Percentiles rank a stretch among this genome's conserved stretches.
These are phyloP conservation scores for Aspergillus flavus DNA, from an alignment of 2,329 filamentous ascomycete genomes.

Conservation along the genomic window DNA sequence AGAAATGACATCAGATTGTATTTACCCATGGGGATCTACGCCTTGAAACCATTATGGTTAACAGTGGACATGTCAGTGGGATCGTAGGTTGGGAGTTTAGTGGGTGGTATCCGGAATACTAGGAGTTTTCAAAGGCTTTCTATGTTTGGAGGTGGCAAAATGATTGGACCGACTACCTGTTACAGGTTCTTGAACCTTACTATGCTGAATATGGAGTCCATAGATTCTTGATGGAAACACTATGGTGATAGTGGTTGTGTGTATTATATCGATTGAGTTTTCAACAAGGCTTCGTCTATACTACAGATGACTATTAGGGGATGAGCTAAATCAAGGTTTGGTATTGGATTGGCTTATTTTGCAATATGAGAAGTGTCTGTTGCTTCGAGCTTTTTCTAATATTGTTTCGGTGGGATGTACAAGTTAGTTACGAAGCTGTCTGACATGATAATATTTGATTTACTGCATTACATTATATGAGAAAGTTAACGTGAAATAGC, in stretches of 20 bases:
- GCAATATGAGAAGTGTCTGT: too few relatives aligned
- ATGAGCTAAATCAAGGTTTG: too few relatives aligned
- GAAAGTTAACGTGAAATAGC: too few relatives aligned
- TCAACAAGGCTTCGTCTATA: too few relatives aligned
- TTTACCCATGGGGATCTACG: constrained; percentile 6
- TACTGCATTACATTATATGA: too few relatives aligned
- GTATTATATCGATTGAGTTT: too few relatives aligned
- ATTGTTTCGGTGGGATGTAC: too few relatives aligned
- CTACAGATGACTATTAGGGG: too few relatives aligned
- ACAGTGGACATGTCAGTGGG: not conserved
- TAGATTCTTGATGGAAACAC: not conserved
- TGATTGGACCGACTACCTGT: constrained; percentile 37
- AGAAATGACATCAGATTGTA: constrained; percentile 22
- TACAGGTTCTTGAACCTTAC: constrained; percentile 28
- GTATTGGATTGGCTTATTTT: too few relatives aligned
- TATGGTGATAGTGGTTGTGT: not conserved
- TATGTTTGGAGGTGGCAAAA: constrained; percentile 34
- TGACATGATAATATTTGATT: too few relatives aligned
- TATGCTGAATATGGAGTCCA: not conserved
- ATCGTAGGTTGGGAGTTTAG: not conserved
- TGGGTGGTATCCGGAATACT: constrained; percentile 1
- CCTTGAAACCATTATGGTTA: not conserved
- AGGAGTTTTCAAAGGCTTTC: constrained; percentile 26
- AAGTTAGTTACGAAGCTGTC: too few relatives aligned
- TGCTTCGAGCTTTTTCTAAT: too few relatives aligned